These are phyloP conservation scores for Papiliotrema fonsecae DNA, from an alignment of 1,284 basidiomycete species.

Conservation along the genomic window DNA sequence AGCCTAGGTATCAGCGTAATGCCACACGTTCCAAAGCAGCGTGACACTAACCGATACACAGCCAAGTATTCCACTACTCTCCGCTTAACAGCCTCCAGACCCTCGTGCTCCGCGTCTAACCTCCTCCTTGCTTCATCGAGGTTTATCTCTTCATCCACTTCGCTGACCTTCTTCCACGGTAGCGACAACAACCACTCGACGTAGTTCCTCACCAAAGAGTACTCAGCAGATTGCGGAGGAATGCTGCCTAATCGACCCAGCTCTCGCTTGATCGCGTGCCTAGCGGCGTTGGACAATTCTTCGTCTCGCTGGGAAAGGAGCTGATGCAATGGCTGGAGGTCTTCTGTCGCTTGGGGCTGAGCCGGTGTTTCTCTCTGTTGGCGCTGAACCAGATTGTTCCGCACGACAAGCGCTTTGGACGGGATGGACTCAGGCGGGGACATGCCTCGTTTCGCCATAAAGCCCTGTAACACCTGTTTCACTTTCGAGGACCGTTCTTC, in stretches of 20 bases:
- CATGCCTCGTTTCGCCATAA: constrained; percentile 22
- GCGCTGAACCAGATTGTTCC: constrained; percentile 9
- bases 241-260: constrained; percentile 33
- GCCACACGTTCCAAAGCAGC: not conserved
- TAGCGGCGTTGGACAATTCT: constrained; percentile 25
- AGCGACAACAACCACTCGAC: constrained; percentile 39
- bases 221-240: constrained; percentile 41
- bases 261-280: constrained; percentile 29
- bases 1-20: constrained; percentile 15
- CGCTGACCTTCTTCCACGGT: constrained; percentile 38
- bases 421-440: not conserved
- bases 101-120: constrained; percentile 43
- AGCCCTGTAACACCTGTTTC: constrained; percentile 19
- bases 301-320: constrained; percentile 14
- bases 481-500: constrained; percentile 28
- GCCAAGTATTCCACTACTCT: constrained; percentile 44
- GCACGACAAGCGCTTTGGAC: constrained; percentile 2
- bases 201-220: constrained; percentile 41
- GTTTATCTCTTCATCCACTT: constrained; percentile 24
- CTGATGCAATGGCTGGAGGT: constrained; percentile 30
- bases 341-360: constrained; percentile 25
- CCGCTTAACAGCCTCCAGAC: constrained; percentile 41
- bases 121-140: constrained; percentile 28
- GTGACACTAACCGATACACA: constrained; percentile 31
- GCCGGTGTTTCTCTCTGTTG: not conserved